Percentiles rank a stretch among this genome's conserved stretches.
Evolutionary conservation across 108 stramenopile species (phyloP).

Genomic region (Epithemia pelagica): DNA sequence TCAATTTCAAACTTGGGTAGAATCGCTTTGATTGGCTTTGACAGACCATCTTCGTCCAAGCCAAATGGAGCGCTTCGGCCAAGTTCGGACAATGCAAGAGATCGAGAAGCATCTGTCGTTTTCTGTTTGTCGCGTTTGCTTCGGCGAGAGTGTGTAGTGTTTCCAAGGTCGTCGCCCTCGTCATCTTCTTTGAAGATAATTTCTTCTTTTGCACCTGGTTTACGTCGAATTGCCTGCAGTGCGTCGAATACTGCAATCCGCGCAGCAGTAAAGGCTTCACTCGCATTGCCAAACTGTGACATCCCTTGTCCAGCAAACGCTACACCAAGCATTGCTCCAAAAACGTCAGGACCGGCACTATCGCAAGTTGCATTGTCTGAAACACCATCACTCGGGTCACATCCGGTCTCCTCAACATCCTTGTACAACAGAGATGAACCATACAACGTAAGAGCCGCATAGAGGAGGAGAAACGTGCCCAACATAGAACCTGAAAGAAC

Average conservation of each 20-base stretch:
- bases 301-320: constrained; percentile 65
- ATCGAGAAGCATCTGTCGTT: constrained; percentile 9
- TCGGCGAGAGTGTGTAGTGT: neutral
- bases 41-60: constrained; percentile 7
- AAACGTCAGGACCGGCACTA: constrained; percentile 44
- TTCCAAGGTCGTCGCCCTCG: constrained; percentile 15
- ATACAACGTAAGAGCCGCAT: constrained; percentile 51
- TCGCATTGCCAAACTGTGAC: constrained; percentile 45
- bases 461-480: constrained; percentile 52
- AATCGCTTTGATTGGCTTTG: constrained; percentile 26
- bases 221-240: constrained; percentile 47
- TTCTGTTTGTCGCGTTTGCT: neutral
- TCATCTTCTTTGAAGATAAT: constrained; percentile 24
- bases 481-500: constrained; percentile 28
- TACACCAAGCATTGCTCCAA: constrained; percentile 68
- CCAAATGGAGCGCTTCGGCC: neutral
- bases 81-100: neutral
- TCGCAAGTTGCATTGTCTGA: constrained; percentile 29
- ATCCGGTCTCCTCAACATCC: constrained; percentile 42
- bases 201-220: constrained; percentile 26
- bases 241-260: constrained; percentile 47
- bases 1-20: constrained; percentile 54
- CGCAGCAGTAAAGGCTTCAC: constrained; percentile 59
- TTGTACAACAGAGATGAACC: constrained; percentile 54
- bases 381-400: constrained; percentile 55